Conservation (phyloP, 306 rosid genomes). For the Vicia faba region DNA sequence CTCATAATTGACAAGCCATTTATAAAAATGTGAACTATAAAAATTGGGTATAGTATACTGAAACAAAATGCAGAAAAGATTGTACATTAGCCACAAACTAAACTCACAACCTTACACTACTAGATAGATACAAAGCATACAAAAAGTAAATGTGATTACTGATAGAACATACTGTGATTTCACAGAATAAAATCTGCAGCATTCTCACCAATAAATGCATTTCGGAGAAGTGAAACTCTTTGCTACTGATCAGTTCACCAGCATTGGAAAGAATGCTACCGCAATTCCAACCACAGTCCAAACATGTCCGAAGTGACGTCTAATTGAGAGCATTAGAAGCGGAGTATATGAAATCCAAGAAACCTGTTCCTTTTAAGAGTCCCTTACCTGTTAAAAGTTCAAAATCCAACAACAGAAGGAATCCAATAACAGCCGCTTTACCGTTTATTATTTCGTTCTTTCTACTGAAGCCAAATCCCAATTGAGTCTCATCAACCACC, state of each 20-base stretch:
- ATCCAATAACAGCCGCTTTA: constrained; percentile 84
- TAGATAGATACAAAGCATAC: constrained; percentile 26
- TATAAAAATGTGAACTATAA: background rate
- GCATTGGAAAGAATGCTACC: constrained; percentile 3
- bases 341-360: constrained; percentile 87
- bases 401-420: constrained; percentile 84
- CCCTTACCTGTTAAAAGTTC: constrained; percentile 97
- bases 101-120: constrained; percentile 32
- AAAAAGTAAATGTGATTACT: constrained; percentile 27
- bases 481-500: constrained; percentile 72
- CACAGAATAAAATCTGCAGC: background rate
- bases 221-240: background rate
- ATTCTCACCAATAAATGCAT: background rate
- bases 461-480: constrained; percentile 73
- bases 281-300: background rate
- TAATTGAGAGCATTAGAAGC: constrained; percentile 66
- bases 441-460: constrained; percentile 89
- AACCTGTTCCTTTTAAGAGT: constrained; percentile 88
- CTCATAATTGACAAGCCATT: constrained; percentile 21
- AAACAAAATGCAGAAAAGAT: constrained; percentile 22
- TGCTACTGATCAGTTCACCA: background rate
- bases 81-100: constrained; percentile 31
- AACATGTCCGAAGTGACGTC: constrained; percentile 15
- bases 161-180: background rate
- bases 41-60: constrained; percentile 22